phyloP scores from a whole-genome alignment of 176 grass and related monocot species.

The Zoysia japonica region DNA sequence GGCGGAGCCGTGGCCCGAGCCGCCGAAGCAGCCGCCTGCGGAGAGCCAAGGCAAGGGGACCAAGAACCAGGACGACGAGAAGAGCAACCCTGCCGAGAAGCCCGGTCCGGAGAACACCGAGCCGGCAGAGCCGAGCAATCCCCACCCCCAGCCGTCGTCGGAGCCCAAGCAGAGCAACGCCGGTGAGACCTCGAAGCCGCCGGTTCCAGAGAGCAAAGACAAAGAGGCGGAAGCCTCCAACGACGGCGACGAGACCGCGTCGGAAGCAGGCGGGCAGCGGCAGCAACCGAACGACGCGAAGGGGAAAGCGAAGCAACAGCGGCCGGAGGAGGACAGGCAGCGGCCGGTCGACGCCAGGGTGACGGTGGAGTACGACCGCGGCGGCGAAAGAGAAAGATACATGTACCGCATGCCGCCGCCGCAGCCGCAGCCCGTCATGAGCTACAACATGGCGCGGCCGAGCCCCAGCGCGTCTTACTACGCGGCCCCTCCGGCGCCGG shows the following conservation, averaged over 20 bases:
- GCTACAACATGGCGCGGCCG: constrained; percentile 59
- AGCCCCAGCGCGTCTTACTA: constrained; percentile 61
- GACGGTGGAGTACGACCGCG: constrained; percentile 36
- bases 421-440: constrained; percentile 36
- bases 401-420: too few relatives aligned
- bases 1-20: constrained; percentile 53
- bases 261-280: not conserved
- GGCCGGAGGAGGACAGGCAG: not conserved
- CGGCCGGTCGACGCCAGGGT: constrained; percentile 41
- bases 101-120: constrained; percentile 14
- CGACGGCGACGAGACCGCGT: not conserved
- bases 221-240: not conserved
- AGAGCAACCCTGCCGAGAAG: constrained; percentile 22
- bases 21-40: not conserved
- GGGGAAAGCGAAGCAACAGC: constrained; percentile 18
- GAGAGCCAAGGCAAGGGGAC: constrained; percentile 36
- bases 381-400: not conserved
- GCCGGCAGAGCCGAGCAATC: constrained; percentile 25
- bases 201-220: constrained; percentile 1
- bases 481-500: constrained; percentile 29
- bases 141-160: not conserved
- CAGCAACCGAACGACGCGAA: not conserved
- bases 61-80: constrained; percentile 30
- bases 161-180: constrained; percentile 31
- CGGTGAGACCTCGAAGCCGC: not conserved